Percentiles rank a stretch among this genome's conserved stretches.
phyloP scores from a whole-genome alignment of 2,329 filamentous ascomycete genomes.

The Thielaviopsis punctulata region DNA sequence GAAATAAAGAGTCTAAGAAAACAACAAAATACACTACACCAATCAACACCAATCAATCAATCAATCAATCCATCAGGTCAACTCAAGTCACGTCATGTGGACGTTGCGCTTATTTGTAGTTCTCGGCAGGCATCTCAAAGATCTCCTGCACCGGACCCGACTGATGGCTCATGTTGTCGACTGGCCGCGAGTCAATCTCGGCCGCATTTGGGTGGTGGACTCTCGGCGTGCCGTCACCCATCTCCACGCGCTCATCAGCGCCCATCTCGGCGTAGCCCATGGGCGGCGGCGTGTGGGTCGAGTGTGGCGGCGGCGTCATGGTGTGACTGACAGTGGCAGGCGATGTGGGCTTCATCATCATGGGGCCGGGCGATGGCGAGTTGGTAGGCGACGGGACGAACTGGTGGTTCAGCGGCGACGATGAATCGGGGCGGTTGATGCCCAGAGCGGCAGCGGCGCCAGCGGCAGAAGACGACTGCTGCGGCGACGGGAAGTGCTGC shows the following conservation, averaged over 20 bases:
- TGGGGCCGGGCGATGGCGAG: constrained; percentile 9
- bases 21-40: not conserved
- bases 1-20: not conserved
- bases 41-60: not conserved
- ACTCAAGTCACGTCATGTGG: no score
- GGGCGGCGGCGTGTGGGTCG: constrained; percentile 4
- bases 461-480: constrained; percentile 1
- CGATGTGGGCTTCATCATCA: not conserved
- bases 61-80: not conserved
- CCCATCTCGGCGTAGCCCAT: constrained; percentile 13
- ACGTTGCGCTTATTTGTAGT: constrained; percentile 19
- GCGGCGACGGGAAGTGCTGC: constrained; percentile 19
- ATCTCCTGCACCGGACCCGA: constrained; percentile 19
- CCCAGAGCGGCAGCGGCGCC: constrained; percentile 9
- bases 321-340: not conserved
- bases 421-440: constrained; percentile 15
- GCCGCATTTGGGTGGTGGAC: constrained; percentile 22
- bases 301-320: constrained; percentile 11
- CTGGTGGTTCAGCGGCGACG: constrained; percentile 14
- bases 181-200: constrained; percentile 23
- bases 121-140: constrained; percentile 26
- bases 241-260: constrained; percentile 18
- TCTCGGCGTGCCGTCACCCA: constrained; percentile 16
- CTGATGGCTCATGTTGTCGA: constrained; percentile 17
- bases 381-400: constrained; percentile 14